Base-by-base conservation (phyloP, 352 stramenopile species). In the Phytophthora crassamura region DNA sequence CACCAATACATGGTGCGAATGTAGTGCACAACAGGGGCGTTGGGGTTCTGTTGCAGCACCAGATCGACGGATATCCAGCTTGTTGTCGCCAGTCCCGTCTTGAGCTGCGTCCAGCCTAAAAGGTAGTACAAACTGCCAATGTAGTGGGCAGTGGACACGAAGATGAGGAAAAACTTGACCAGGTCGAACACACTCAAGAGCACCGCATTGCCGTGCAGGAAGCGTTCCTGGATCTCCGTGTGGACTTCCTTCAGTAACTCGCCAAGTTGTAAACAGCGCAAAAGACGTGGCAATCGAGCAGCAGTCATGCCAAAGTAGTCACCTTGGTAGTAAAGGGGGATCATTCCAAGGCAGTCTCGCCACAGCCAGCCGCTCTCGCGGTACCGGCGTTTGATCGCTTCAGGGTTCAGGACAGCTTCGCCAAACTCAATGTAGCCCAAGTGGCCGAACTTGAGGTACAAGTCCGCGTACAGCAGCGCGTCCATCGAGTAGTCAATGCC, bases 1-100 rank as follows among this genome's bases (percentile, higher is more conserved):
- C 76, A 91, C 84, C 84, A 93, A 22, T 93, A 93, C 64, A 93
- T 81, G n/a, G 82, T 67, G 40, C 84, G 84, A 63, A 91, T 84
- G 58, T 93, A 93, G 55, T 90, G 80, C 18, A 90, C 65, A 1
- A 72, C 48, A 0, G 76, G 58, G 9, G 77, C 74, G 30, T 88
- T 47, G 4, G 84, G 82, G 30, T 90, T 77, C 32, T 90, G 74
- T 2, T 38, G 47, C 2, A 93, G 36, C 35, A 93, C 75, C 7
- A 77, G 50, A 38, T 93, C 84, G 16, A 75, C 54, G 20, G 67
- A 88, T 33, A 91, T 57, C 84, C 84, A 92, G 36, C 82, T 90
- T 41, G 51, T 71, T 15, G 62, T 58, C 3, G 59, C 73, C 5
- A 83, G 32, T 0, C 62, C 67, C 3, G 18, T 69, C 34, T 84